Base-by-base conservation (phyloP, 2,329 filamentous ascomycete species). In the Colletotrichum costaricense region DNA sequence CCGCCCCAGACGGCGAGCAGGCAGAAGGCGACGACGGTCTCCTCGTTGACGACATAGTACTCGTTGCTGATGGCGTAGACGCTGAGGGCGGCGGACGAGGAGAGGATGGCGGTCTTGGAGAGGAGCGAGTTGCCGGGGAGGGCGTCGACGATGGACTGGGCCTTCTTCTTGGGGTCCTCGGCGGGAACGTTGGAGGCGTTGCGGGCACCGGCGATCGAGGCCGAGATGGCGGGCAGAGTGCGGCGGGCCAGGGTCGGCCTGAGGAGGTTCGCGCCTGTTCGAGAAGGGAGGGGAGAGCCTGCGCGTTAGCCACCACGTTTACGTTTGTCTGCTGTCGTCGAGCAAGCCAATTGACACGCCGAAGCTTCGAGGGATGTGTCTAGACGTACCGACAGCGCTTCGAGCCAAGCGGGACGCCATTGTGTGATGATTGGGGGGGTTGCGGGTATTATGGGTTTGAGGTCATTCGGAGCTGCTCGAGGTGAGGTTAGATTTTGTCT, bases 31-130 rank as follows among this genome's bases (percentile, higher is more conserved):
- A 97, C 94, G 83, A 99, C 94, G 76, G 95, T 94, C 90, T 99
- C 97, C 90, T 99, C 97, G 89, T 99, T 99, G 87, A 99, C 90
- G 84, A 99, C 95, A 87, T 98, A 98, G 89, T 98, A 95, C 91
- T 99, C 97, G 88, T 97, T 99, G 92, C 94, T 97, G 87, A 99
- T 95, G 82, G 95, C 97, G 83, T 97, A 97, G 85, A 97, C 91
- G 81, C 94, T 95, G 80, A 97, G 86, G 87, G 94, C 96, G 81
- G 97, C 94, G 77, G 93, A 93, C 80, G 95, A 95, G 82, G 96
- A 98, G 81, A 99, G 93, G 83, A 98, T 96, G 81, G 97, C 97
- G 79, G 95, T 95, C 93, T 99, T 99, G 86, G 95, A 97, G 83
- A 97, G 88, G 77, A 98, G 89, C 82, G 90, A 96, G 91, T 91